Evolutionary conservation across 139 green algal genomes (phyloP).

Genomic region (Chlamydomonas asymmetrica): DNA sequence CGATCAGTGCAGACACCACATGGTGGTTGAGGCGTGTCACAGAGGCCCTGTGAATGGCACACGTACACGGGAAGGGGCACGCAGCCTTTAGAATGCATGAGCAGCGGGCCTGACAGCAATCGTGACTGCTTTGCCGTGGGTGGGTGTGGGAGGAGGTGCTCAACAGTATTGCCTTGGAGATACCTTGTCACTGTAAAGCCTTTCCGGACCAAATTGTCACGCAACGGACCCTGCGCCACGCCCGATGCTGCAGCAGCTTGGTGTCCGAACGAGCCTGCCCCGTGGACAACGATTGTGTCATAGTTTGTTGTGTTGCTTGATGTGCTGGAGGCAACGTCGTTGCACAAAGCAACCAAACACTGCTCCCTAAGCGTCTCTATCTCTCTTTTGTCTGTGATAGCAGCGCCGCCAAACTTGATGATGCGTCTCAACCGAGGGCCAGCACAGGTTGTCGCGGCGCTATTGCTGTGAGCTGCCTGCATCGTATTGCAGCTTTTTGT

Average conservation of each 20-base stretch:
- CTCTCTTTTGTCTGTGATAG: slow-evolving; percentile 58
- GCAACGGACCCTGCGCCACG: slow-evolving; percentile 45
- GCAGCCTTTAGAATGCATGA: neutral
- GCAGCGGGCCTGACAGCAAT: too few species aligned
- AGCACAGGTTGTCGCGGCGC: too few species aligned
- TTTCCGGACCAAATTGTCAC: slow-evolving; percentile 1
- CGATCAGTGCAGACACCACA: slow-evolving; percentile 47
- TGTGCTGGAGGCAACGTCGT: neutral
- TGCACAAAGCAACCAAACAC: neutral
- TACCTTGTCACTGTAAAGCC: slow-evolving; percentile 52
- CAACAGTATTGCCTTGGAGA: too few species aligned
- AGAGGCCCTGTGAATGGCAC: slow-evolving; percentile 25
- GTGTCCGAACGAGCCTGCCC: slow-evolving; percentile 76
- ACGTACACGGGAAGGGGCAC: neutral
- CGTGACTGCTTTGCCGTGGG: too few species aligned
- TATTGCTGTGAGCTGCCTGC: too few species aligned
- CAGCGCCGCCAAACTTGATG: slow-evolving; percentile 69
- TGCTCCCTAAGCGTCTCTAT: slow-evolving; percentile 50
- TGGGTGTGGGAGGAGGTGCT: too few species aligned
- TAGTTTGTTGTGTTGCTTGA: too few species aligned
- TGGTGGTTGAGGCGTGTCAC: slow-evolving; percentile 58
- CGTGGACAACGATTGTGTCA: slow-evolving; percentile 57
- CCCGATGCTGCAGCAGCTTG: slow-evolving; percentile 40
- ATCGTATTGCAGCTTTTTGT: too few species aligned
- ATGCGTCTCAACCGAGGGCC: slow-evolving; percentile 17